phyloP scores from a whole-genome alignment of 768 basidiomycete genomes.

The Candolleomyces eurysporus region DNA sequence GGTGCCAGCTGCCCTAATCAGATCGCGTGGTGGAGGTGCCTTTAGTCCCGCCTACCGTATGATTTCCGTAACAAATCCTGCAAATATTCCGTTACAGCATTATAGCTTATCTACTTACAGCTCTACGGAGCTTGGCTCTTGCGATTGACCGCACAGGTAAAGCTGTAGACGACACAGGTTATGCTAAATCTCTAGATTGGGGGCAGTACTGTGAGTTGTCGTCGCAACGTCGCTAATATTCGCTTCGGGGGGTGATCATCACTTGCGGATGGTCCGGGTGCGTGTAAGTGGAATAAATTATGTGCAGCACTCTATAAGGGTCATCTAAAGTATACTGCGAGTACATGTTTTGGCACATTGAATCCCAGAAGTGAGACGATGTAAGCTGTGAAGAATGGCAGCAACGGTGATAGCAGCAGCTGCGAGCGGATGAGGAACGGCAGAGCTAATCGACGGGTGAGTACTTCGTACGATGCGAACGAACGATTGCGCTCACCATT shows the following conservation, averaged over 20 bases:
- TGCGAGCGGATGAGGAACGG: conserved; percentile 92
- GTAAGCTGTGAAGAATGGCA: conserved; percentile 85
- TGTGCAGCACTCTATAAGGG: conserved; percentile 6
- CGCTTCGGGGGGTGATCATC: conserved; percentile 4
- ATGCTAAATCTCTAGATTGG: too few relatives aligned
- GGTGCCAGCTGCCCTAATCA: conserved; percentile 4
- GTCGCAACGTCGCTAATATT: too few relatives aligned
- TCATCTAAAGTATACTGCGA: conserved; percentile 68
- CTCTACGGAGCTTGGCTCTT: too few relatives aligned
- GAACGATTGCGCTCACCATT: conserved; percentile 51
- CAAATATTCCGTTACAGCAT: too few relatives aligned
- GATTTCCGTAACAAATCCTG: too few relatives aligned
- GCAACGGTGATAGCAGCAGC: conserved; percentile 84
- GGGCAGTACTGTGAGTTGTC: too few relatives aligned
- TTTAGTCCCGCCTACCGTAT: not conserved
- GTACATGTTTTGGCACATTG: conserved; percentile 83
- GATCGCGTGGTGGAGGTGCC: not conserved
- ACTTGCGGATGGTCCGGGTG: not conserved
- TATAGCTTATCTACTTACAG: too few relatives aligned
- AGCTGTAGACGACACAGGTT: too few relatives aligned
- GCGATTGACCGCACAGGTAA: too few relatives aligned
- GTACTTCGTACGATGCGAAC: conserved; percentile 4
- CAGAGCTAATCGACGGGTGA: conserved; percentile 51
- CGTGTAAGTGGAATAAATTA: conserved; percentile 11
- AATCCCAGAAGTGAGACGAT: conserved; percentile 86